Percentiles rank a stretch among this genome's conserved stretches.
phyloP scores from a whole-genome alignment of 2,329 filamentous ascomycete species.

The Botrytis fragariae region DNA sequence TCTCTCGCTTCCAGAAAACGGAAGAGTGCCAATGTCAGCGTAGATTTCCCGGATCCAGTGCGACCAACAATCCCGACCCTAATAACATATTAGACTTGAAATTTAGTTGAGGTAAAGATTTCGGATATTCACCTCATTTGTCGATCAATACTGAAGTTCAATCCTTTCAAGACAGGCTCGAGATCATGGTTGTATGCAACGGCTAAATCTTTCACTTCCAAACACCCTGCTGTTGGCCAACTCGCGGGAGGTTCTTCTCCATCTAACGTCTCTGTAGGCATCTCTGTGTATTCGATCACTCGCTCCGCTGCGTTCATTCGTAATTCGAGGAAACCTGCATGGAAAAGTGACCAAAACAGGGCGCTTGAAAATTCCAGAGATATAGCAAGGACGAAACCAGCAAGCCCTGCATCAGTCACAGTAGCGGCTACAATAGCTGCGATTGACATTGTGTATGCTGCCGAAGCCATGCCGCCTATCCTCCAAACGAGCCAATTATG shows the following conservation, averaged over 20 bases:
- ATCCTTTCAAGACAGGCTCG: constrained; percentile 64
- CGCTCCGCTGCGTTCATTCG: constrained; percentile 76
- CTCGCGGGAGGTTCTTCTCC: constrained; percentile 60
- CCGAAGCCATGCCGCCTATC: constrained; percentile 52
- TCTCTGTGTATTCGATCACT: constrained; percentile 68
- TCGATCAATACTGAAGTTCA: constrained; percentile 58
- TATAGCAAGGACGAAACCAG: constrained; percentile 72
- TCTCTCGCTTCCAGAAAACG: constrained; percentile 41
- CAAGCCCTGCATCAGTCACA: constrained; percentile 63
- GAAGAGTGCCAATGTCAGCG: constrained; percentile 30
- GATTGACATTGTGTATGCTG: constrained; percentile 63
- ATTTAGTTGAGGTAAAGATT: not conserved
- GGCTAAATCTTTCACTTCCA: constrained; percentile 68
- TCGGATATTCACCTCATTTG: constrained; percentile 1
- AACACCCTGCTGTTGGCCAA: constrained; percentile 70
- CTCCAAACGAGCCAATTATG: constrained; percentile 21
- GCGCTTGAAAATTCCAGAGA: constrained; percentile 63
- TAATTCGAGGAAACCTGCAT: constrained; percentile 67
- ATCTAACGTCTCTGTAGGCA: constrained; percentile 65
- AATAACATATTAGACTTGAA: not conserved
- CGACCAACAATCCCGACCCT: constrained; percentile 35
- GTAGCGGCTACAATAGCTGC: constrained; percentile 61
- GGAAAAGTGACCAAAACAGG: constrained; percentile 62
- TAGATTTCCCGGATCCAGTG: constrained; percentile 36
- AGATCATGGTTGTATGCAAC: constrained; percentile 69